These are phyloP conservation scores for Venturia pyrina DNA, from an alignment of 2,329 filamentous ascomycete species.

Conservation along the genomic window DNA sequence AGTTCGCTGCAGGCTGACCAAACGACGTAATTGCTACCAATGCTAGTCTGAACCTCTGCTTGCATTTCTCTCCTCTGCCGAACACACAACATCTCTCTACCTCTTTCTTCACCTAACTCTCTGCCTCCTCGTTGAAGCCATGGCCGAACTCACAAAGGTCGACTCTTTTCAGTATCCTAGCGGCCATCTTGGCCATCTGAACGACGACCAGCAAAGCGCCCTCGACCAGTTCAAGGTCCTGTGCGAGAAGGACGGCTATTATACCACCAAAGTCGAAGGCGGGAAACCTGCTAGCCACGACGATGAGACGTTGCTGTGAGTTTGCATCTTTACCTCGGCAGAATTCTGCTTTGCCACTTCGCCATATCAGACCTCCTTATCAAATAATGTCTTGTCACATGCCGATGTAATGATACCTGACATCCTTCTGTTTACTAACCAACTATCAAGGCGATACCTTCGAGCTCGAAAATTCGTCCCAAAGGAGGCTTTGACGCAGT, in stretches of 20 bases:
- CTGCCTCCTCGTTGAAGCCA: not conserved
- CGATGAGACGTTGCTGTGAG: constrained; percentile 62
- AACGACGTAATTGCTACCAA: constrained; percentile 3
- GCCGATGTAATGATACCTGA: no score
- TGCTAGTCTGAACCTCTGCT: not conserved
- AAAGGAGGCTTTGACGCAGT: constrained; percentile 69
- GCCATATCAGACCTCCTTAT: not conserved
- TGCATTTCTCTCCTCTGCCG: not conserved
- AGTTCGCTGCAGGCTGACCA: not conserved
- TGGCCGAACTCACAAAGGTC: constrained; percentile 10
- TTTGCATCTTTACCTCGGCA: constrained; percentile 14
- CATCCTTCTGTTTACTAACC: not conserved
- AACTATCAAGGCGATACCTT: constrained; percentile 58
- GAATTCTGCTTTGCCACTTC: not conserved
- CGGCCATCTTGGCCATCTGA: constrained; percentile 76
- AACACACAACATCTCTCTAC: not conserved
- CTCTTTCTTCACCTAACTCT: not conserved
- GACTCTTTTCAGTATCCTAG: constrained; percentile 48
- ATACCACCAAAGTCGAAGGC: constrained; percentile 33
- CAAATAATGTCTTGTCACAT: not conserved
- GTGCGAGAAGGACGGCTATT: constrained; percentile 55
- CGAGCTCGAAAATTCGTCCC: constrained; percentile 75
- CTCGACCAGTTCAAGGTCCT: constrained; percentile 63
- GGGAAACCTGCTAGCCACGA: constrained; percentile 50
- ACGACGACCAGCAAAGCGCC: constrained; percentile 53